Percentiles rank a stretch among this genome's conserved stretches.
Conservation (phyloP, 768 basidiomycete genomes). For the Boletus bicolor region DNA sequence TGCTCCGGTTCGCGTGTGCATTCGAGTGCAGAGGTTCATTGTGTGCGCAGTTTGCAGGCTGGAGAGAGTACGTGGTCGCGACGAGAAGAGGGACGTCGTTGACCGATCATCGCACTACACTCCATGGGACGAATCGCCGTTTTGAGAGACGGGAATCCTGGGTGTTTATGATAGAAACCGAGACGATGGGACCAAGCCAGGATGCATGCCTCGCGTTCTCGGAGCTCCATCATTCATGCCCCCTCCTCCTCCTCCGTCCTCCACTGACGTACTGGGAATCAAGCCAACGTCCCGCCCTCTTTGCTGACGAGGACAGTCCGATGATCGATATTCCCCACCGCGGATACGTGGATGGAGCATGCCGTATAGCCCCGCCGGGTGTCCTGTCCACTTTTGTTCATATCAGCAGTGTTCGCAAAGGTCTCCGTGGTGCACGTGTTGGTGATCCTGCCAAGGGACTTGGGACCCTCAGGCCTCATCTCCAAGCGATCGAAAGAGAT, state of each 20-base stretch:
- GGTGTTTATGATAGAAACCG: background rate
- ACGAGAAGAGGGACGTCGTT: background rate
- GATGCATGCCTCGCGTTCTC: constrained; percentile 4
- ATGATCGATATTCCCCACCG: background rate
- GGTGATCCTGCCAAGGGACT: background rate
- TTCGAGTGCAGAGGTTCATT: background rate
- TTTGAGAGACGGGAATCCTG: background rate
- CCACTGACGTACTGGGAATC: background rate
- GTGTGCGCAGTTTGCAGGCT: background rate
- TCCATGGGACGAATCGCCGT: constrained; percentile 1
- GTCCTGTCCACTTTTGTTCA: background rate
- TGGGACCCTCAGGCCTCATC: background rate
- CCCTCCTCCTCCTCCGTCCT: background rate
- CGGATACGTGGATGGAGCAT: background rate
- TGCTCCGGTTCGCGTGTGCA: too few species aligned
- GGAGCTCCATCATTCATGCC: background rate
- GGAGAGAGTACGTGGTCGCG: background rate
- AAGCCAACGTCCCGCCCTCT: background rate
- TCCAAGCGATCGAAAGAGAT: background rate
- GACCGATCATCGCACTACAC: background rate
- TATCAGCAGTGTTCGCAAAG: background rate
- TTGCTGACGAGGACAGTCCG: background rate
- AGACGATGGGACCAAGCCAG: background rate
- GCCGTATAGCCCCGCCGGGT: background rate
- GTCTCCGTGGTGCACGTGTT: background rate